Evolutionary conservation across 306 rosid species (phyloP), one percentile per base, ranked within the genome.

Genomic region (Vigna reflexopilosa): DNA sequence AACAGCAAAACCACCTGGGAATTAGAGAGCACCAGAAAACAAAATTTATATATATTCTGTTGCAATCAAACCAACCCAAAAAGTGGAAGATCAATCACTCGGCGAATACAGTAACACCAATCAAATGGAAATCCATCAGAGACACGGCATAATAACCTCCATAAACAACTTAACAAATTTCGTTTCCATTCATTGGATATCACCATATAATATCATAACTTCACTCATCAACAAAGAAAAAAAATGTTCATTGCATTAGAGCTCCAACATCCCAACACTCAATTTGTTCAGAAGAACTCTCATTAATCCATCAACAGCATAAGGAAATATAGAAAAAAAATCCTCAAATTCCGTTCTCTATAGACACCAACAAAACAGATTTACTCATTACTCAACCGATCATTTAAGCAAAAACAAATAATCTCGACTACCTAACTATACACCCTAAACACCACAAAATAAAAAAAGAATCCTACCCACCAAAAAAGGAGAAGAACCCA

Each of bases 401-500:
- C 38, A 67, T 22, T 44, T 7, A 32, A 22, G 14, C 20, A 44
- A 55, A 45, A 59, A 14, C 40, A 67, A 44, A 44, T 50, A 67
- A 20, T 28, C 32, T 12, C 3, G 3, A 44, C 34, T 20, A 67
- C 1, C 67, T 9, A 62, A 2, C 69, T 63, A 36, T 63, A 63
- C 47, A 45, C 16, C 22, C 70, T 9, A 30, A 13, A 61, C 48
- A 63, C 14, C 16, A 57, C 28, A 54, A 47, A 19, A 24, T 3
- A 26, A 2, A 26, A 10, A 3, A 17, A 38, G 62, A 17, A 76
- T 3, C 7, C 71, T 75, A 93, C 24, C 93, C 96, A 56, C 99
- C 97, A n/a, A 95, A 91, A 77, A 95, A 95, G 0, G 98, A 95
- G 93, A 95, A 95, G 61, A 95, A 95, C 0, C 99, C 94, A 6